These are phyloP conservation scores for Saccharomyces hybrid DNA, from an alignment of 1,139 yeast genomes.

Conservation along the genomic window DNA sequence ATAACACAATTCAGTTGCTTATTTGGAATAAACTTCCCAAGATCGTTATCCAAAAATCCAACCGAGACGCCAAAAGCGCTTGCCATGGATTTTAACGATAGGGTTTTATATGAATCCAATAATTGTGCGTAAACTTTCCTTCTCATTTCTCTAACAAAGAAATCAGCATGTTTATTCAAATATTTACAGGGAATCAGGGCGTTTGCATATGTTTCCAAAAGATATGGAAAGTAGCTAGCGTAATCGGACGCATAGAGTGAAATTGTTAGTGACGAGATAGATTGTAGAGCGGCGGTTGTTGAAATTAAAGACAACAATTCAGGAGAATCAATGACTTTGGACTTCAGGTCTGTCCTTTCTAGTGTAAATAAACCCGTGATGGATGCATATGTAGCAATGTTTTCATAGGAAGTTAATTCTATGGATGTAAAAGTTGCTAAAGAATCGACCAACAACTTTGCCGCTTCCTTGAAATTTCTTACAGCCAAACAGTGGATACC, in stretches of 20 bases:
- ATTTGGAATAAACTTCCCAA: constrained; percentile 86
- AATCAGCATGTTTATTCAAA: constrained; percentile 71
- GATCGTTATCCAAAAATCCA: constrained; percentile 74
- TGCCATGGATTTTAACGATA: constrained; percentile 89
- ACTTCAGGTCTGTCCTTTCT: constrained; percentile 77
- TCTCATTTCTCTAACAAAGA: constrained; percentile 85
- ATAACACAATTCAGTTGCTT: constrained; percentile 92
- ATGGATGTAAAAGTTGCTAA: constrained; percentile 95
- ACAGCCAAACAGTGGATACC: constrained; percentile 82
- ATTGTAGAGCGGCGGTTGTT: constrained; percentile 64
- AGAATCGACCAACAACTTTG: constrained; percentile 78
- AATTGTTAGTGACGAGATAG: constrained; percentile 77
- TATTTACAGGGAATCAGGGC: constrained; percentile 70
- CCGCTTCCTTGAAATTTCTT: constrained; percentile 78
- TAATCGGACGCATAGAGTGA: constrained; percentile 88
- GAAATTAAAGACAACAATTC: constrained; percentile 80
- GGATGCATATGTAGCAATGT: constrained; percentile 82
- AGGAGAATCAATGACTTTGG: constrained; percentile 85
- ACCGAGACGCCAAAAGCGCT: constrained; percentile 81
- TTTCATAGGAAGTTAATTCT: constrained; percentile 83
- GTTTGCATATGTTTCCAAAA: constrained; percentile 71
- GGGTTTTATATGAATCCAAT: constrained; percentile 86
- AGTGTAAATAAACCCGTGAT: constrained; percentile 81
- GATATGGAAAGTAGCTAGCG: constrained; percentile 66
- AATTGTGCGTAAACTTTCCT: constrained; percentile 92